These are phyloP conservation scores for Paulownia fortunei DNA, from an alignment of 257 asterid genomes.

Conservation along the genomic window DNA sequence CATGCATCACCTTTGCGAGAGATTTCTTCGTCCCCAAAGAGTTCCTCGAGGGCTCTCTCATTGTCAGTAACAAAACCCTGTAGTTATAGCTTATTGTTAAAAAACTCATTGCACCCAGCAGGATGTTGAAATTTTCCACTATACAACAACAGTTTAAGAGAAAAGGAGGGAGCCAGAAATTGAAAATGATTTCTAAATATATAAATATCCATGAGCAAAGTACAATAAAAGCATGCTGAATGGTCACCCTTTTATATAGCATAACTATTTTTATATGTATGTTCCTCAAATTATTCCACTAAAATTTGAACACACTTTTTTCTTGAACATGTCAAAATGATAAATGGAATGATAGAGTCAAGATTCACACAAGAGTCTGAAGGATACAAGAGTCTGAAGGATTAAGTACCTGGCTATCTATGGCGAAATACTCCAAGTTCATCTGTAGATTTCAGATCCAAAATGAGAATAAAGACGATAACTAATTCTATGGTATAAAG, in stretches of 20 bases:
- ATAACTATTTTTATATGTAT: conserved; percentile 16
- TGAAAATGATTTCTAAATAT: background rate
- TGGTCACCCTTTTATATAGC: conserved; percentile 16
- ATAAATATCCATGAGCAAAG: conserved; percentile 3
- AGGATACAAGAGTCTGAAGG: conserved; percentile 31
- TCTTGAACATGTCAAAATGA: too few relatives aligned
- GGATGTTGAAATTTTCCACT: conserved; percentile 23
- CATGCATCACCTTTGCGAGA: conserved; percentile 83
- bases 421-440: conserved; percentile 97
- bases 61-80: conserved; percentile 95
- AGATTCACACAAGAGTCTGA: conserved; percentile 14
- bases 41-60: conserved; percentile 95
- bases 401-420: conserved; percentile 87
- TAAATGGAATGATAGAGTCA: conserved; percentile 2
- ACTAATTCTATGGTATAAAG: conserved; percentile 33
- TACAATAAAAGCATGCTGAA: conserved; percentile 6
- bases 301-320: background rate
- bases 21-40: conserved; percentile 92
- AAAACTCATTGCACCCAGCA: conserved; percentile 15
- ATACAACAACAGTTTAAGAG: conserved; percentile 14
- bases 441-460: conserved; percentile 65
- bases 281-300: conserved; percentile 16
- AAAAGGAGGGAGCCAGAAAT: conserved; percentile 19
- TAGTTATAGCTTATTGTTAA: conserved; percentile 12
- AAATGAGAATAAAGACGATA: conserved; percentile 45